These are phyloP conservation scores for Colletotrichum gloeosporioides DNA, from an alignment of 2,329 filamentous ascomycete species.

Conservation along the genomic window DNA sequence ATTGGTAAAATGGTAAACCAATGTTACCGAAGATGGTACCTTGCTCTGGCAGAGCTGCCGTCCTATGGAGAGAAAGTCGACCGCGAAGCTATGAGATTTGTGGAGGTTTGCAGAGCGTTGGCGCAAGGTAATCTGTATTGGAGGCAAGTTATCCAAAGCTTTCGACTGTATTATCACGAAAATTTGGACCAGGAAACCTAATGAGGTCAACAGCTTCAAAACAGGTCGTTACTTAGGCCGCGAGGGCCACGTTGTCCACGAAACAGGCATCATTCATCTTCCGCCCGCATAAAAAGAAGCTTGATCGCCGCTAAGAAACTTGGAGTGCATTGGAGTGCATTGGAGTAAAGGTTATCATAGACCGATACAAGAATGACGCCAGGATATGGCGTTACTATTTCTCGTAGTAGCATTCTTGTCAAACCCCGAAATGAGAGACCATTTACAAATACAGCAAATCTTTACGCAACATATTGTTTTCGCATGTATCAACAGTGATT, in stretches of 20 bases:
- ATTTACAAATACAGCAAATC: neutral
- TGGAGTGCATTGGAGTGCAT: neutral
- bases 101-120: neutral
- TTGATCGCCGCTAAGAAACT: slow-evolving; percentile 36
- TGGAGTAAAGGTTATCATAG: neutral
- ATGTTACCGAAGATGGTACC: neutral
- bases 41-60: neutral
- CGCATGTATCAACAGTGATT: neutral
- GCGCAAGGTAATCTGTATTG: neutral
- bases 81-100: neutral
- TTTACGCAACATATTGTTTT: neutral
- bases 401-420: neutral
- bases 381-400: neutral
- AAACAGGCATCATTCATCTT: neutral
- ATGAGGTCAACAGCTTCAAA: neutral
- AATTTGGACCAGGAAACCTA: neutral
- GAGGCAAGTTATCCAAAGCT: neutral
- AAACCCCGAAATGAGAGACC: neutral
- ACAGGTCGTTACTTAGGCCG: neutral
- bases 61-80: neutral
- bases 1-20: neutral
- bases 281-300: slow-evolving; percentile 40
- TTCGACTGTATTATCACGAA: too few species aligned
- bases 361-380: neutral
- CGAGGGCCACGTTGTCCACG: neutral